Evolutionary conservation across 2,329 filamentous ascomycete genomes (phyloP), one percentile per base, ranked within the genome.

Genomic region (Colletotrichum cordylinicola): DNA sequence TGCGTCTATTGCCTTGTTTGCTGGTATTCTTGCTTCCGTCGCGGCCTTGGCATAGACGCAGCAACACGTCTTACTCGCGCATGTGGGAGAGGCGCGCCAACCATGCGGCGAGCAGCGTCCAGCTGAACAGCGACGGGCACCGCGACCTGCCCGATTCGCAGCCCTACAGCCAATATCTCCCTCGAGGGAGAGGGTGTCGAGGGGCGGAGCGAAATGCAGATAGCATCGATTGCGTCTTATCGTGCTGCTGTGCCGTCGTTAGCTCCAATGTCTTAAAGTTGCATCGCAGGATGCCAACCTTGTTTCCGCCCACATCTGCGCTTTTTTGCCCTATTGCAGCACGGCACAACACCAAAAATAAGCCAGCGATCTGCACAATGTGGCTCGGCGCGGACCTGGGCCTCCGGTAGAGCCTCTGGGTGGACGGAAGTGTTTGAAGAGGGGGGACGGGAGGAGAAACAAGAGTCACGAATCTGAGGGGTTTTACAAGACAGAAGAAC

Each of bases 141-240:
- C 18, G 55, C 29, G 58, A 74, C 35, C 74, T 76, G 64, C 65
- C 58, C 64, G 35, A 60, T 74, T 76, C 58, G 64, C 70, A 69
- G 43, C 65, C 58, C 16, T 43, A 29, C n/a, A 9, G 31, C n/a
- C 52, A 29, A 43, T 18, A 29, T 6, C 21, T 8, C 21, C 31
- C n/a, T 62, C 58, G 33, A 24, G 16, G 16, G 15, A 15, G 37
- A 62, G 24, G 18, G 24, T 16, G 62, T 29, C n/a, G 27, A 18
- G 37, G 16, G 56, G 64, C 27, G 56, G 64, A 43, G 61, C 24
- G 39, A 31, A 29, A 61, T 27, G 37, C 35, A 72, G 39, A 39
- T 55, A n/a, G 33, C 21, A 66, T 10, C 29, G 24, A 39, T 21
- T 15, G n/a, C 52, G 27, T 8, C 67, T 60, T 66, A 71, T 60